Percentiles rank a stretch among this genome's conserved stretches.
phyloP scores from a whole-genome alignment of 805 yeast genomes.

The Yarrowia sp. region DNA sequence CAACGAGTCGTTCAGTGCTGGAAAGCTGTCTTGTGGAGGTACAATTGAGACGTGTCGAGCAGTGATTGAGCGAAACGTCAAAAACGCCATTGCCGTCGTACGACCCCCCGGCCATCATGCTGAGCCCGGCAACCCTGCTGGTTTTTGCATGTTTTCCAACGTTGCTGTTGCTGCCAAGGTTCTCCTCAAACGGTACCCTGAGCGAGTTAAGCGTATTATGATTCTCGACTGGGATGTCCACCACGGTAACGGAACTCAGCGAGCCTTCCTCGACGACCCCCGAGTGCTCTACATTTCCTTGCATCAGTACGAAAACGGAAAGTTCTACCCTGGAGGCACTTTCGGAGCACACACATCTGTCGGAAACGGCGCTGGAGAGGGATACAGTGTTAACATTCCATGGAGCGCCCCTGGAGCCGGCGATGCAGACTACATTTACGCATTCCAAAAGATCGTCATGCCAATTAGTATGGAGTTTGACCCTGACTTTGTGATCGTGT shows the following conservation, averaged over 20 bases:
- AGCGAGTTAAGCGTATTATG: conserved; percentile 76
- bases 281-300: conserved; percentile 86
- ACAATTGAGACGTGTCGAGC: conserved; percentile 95
- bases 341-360: conserved; percentile 78
- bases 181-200: conserved; percentile 79
- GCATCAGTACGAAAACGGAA: conserved; percentile 89
- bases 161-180: conserved; percentile 96
- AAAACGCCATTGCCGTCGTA: conserved; percentile 89
- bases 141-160: conserved; percentile 92
- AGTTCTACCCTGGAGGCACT: conserved; percentile 89
- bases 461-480: conserved; percentile 86
- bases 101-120: conserved; percentile 99
- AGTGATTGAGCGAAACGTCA: conserved; percentile 87
- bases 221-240: conserved; percentile 98
- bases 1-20: conserved; percentile 82
- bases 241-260: conserved; percentile 98
- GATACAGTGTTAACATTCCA: conserved; percentile 85
- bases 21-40: conserved; percentile 93
- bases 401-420: conserved; percentile 92
- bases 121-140: conserved; percentile 96
- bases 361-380: conserved; percentile 85
- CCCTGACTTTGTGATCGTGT: conserved; percentile 89
- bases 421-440: conserved; percentile 93
- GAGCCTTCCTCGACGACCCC: conserved; percentile 84
- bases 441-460: conserved; percentile 79